Percentiles rank a stretch among this genome's conserved stretches.
Conservation (phyloP, 805 yeast species). For the Hyphopichia homilentoma region DNA sequence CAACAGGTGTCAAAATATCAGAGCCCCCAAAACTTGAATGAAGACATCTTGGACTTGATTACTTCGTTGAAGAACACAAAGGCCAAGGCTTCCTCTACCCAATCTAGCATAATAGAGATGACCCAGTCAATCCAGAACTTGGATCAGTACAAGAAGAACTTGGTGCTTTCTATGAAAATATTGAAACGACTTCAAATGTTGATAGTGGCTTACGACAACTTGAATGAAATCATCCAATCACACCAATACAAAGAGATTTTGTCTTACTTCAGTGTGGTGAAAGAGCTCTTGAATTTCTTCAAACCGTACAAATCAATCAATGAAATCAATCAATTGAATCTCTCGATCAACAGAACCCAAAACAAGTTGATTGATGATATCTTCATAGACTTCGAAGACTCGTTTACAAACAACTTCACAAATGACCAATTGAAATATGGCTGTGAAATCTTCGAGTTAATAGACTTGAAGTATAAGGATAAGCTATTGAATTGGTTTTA, state of each 20-base stretch:
- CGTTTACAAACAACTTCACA: slow-evolving; percentile 22
- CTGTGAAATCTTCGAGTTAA: slow-evolving; percentile 66
- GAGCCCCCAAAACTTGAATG: slow-evolving; percentile 17
- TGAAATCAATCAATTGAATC: slow-evolving; percentile 66
- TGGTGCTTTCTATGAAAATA: slow-evolving; percentile 81
- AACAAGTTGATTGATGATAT: slow-evolving; percentile 63
- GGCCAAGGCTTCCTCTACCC: slow-evolving; percentile 50
- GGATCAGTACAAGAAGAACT: slow-evolving; percentile 79
- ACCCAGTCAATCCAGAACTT: slow-evolving; percentile 74
- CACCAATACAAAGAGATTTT: slow-evolving; percentile 55
- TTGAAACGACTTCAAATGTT: slow-evolving; percentile 85
- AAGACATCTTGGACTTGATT: slow-evolving; percentile 39
- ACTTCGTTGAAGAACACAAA: slow-evolving; percentile 46
- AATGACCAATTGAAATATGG: slow-evolving; percentile 50
- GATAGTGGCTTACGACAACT: slow-evolving; percentile 64
- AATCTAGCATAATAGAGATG: slow-evolving; percentile 58
- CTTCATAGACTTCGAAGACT: slow-evolving; percentile 64
- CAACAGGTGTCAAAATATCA: slow-evolving; percentile 33
- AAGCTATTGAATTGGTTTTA: slow-evolving; percentile 73
- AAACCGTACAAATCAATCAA: slow-evolving; percentile 79
- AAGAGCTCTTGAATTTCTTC: slow-evolving; percentile 69
- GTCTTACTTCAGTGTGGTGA: slow-evolving; percentile 63
- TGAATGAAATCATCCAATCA: slow-evolving; percentile 44
- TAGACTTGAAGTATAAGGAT: slow-evolving; percentile 51
- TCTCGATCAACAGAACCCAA: slow-evolving; percentile 56